phyloP scores from a whole-genome alignment of 2,329 filamentous ascomycete species.

The Curvularia lunata region DNA sequence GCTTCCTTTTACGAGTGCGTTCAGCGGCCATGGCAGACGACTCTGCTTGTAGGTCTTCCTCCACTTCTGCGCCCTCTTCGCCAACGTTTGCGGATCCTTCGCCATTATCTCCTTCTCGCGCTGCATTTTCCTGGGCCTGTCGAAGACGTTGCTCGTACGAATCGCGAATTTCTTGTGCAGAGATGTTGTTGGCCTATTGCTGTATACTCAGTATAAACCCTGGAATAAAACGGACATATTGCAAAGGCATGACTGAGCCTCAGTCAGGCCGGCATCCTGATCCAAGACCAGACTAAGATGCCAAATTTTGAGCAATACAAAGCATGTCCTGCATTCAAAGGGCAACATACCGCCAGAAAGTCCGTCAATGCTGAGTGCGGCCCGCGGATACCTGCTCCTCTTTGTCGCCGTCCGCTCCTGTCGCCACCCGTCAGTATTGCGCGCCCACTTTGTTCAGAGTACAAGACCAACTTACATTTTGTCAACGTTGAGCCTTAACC shows the following conservation, averaged over 20 bases:
- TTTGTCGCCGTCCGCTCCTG: slow-evolving; percentile 46
- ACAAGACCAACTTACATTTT: slow-evolving; percentile 24
- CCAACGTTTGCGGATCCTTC: slow-evolving; percentile 45
- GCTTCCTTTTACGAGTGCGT: slow-evolving; percentile 62
- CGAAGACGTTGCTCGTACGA: slow-evolving; percentile 63
- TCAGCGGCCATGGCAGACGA: slow-evolving; percentile 53
- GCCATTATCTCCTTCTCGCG: slow-evolving; percentile 44
- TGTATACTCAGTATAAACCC: neutral
- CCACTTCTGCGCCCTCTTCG: slow-evolving; percentile 43
- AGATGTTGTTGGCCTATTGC: slow-evolving; percentile 72
- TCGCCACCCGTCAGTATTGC: slow-evolving; percentile 30
- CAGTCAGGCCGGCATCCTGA: neutral
- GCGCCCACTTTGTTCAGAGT: neutral
- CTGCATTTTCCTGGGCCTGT: slow-evolving; percentile 54
- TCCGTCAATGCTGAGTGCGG: slow-evolving; percentile 72
- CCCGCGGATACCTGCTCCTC: slow-evolving; percentile 58
- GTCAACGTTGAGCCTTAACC: neutral
- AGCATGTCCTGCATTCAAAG: neutral
- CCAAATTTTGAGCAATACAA: neutral
- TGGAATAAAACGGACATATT: neutral
- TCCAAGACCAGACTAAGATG: neutral
- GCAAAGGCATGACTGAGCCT: too few species aligned
- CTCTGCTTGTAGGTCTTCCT: slow-evolving; percentile 44
- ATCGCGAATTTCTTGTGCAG: slow-evolving; percentile 66
- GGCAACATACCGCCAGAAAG: slow-evolving; percentile 64